Base-by-base conservation (phyloP, 495 filamentous ascomycete species). In the Aspergillus coremiiformis region DNA sequence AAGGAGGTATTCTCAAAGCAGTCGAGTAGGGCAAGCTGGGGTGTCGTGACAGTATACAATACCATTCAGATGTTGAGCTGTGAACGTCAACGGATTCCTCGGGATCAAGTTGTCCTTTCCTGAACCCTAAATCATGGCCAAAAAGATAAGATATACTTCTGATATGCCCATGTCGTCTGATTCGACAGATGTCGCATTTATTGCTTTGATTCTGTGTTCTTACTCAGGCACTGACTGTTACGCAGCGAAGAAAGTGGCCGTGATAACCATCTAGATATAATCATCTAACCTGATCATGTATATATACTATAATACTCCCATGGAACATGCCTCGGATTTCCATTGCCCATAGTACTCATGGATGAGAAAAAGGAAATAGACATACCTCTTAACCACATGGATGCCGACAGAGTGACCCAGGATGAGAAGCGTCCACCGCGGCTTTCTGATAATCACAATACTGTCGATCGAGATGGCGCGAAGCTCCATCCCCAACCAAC, bases 401-500 rank as follows among this genome's bases (percentile, higher is more conserved):
- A 52, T 4, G 3, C 33, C 10, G 15, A 29, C 11, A 27, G 4
- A 21, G 6, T 37, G 20, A 22, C 26, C 10, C 30, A 39, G 29
- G 22, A 14, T 14, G 52, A 60, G n/a, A 41, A 39, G 29, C 12
- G 17, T 1, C 41, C 50, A 1, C 23, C 19, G 10, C n/a, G 23
- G 7, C n/a, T 35, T 17, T 23, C 61, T 10, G 53, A 61, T 7
- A 44, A 39, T 14, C 41, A 37, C n/a, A 51, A 60, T 5, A 22
- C 48, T 9, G 49, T 57, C 37, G 47, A 59, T 11, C 63, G 62
- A 15, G 56, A 69, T 60, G 70, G 72, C 22, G 60, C 70, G 32
- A 69, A 60, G 44, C 48, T 74, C 22, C 69, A 72, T 65, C 79
- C 79, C 19, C 72, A 71, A 42, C 76, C 77, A 17, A 80, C 77